Evolutionary conservation across 495 filamentous ascomycete genomes (phyloP), one percentile per base, ranked within the genome.

Genomic region (Neurospora discreta): DNA sequence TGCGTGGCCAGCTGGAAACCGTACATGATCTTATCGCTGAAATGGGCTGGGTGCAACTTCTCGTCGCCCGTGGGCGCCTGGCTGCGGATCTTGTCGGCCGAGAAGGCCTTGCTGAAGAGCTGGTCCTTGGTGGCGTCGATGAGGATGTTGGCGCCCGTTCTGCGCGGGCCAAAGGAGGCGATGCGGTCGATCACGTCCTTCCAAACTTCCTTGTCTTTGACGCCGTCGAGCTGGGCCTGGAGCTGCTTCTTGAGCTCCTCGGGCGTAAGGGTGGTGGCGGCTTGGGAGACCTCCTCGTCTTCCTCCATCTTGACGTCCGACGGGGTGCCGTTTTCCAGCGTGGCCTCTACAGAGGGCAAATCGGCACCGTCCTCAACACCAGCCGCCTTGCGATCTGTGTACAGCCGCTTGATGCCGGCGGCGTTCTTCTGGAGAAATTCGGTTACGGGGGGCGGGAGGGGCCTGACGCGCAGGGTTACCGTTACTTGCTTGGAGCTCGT

Each of bases 1-100:
- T 87, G 87, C 16, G 91, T 97, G n/a, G 92, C 89, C 0, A 99
- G 88, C 78, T 99, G 95, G 86, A 98, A 98, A 60, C 91, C 93
- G 78, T 99, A 93, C 15, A 88, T 84, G 73, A 98, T 89, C 77
- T 96, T 97, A 85, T 97, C 95, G 77, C 89, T 89, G 75, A 98
- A 89, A 79, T 95, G 91, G 44, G 85, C 84, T 1, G 92, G 86
- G 23, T 88, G 85, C 8, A 92, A 81, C n/a, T 86, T 84, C 58
- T 90, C 85, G 71, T 82, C 78, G 26, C 73, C 78, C 44, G 74
- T 75, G 36, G 78, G 81, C 41, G 75, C 75, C 68, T 77, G 81
- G 74, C 70, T 72, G 39, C 75, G 72, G 73, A 77, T 60, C 71
- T 77, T 75, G 68, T 85, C 88, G 81, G 82, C 67, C 4, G 71